phyloP scores from a whole-genome alignment of 495 filamentous ascomycete genomes.

The Margaritispora aquatica region DNA sequence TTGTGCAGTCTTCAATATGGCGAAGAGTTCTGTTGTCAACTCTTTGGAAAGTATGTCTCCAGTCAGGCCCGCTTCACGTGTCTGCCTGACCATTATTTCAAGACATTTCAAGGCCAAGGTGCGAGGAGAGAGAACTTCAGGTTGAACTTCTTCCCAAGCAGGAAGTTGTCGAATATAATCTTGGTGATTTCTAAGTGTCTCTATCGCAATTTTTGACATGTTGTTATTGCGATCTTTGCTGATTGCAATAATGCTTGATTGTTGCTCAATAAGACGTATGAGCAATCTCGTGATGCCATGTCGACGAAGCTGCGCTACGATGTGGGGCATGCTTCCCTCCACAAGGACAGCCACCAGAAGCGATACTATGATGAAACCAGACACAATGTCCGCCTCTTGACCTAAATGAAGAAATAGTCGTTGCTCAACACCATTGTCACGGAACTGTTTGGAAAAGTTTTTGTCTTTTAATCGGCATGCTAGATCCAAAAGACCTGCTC shows the following conservation, averaged over 20 bases:
- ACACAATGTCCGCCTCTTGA: slow-evolving; percentile 47
- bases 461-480: slow-evolving; percentile 65
- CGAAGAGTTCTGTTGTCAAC: slow-evolving; percentile 44
- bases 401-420: slow-evolving; percentile 53
- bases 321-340: slow-evolving; percentile 39
- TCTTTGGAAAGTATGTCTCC: slow-evolving; percentile 44
- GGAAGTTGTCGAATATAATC: slow-evolving; percentile 39
- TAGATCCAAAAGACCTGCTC: slow-evolving; percentile 57
- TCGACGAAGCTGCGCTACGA: slow-evolving; percentile 42
- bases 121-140: slow-evolving; percentile 50
- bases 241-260: slow-evolving; percentile 45
- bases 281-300: slow-evolving; percentile 46
- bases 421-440: slow-evolving; percentile 65
- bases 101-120: slow-evolving; percentile 57
- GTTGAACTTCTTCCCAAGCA: slow-evolving; percentile 50
- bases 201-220: slow-evolving; percentile 56
- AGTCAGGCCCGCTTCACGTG: slow-evolving; percentile 40
- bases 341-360: slow-evolving; percentile 50
- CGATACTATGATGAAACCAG: slow-evolving; percentile 50
- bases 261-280: slow-evolving; percentile 41
- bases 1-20: slow-evolving; percentile 32
- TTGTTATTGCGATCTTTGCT: slow-evolving; percentile 61
- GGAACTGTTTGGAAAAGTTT: slow-evolving; percentile 58
- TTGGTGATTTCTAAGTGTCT: slow-evolving; percentile 45
- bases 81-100: slow-evolving; percentile 51